Percentiles rank a stretch among this genome's conserved stretches.
Conservation (phyloP, 306 rosid genomes). For the Vicia villosa region DNA sequence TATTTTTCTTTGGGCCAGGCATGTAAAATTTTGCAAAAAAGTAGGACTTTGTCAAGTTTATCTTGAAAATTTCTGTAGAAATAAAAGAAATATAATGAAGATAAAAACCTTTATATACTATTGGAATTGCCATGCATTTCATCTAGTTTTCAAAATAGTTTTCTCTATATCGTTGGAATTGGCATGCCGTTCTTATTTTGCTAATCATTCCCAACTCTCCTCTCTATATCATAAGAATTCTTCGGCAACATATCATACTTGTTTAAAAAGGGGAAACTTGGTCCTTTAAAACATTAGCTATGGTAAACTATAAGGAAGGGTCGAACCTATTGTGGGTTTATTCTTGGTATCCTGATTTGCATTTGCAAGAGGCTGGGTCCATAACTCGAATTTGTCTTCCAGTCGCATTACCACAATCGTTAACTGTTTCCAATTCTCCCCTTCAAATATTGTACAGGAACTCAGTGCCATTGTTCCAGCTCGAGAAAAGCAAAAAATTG, state of each 20-base stretch:
- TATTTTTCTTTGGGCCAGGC: not conserved
- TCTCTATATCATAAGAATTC: slow-evolving; percentile 3
- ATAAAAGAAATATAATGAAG: not conserved
- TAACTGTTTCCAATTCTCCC: not conserved
- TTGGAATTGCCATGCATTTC: not conserved
- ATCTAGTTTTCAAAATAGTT: not conserved
- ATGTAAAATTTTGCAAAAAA: not conserved
- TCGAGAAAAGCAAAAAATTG: slow-evolving; percentile 92
- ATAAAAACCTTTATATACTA: not conserved
- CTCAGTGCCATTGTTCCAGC: slow-evolving; percentile 98
- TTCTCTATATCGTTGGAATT: too few relatives aligned
- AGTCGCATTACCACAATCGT: not conserved
- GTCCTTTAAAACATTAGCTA: not conserved
- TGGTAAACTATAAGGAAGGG: not conserved
- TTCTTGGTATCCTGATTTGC: not conserved
- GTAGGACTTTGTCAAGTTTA: not conserved
- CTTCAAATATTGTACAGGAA: slow-evolving; percentile 54
- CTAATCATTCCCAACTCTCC: slow-evolving; percentile 19
- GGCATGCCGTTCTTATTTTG: not conserved
- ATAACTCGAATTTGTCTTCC: not conserved
- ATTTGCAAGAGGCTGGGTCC: slow-evolving; percentile 1
- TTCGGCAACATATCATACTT: not conserved
- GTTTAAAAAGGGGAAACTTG: not conserved
- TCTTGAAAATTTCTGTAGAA: not conserved
- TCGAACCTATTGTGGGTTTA: not conserved